These are phyloP conservation scores for Ceratocystiopsis minuta DNA, from an alignment of 2,329 filamentous ascomycete species.

Conservation along the genomic window DNA sequence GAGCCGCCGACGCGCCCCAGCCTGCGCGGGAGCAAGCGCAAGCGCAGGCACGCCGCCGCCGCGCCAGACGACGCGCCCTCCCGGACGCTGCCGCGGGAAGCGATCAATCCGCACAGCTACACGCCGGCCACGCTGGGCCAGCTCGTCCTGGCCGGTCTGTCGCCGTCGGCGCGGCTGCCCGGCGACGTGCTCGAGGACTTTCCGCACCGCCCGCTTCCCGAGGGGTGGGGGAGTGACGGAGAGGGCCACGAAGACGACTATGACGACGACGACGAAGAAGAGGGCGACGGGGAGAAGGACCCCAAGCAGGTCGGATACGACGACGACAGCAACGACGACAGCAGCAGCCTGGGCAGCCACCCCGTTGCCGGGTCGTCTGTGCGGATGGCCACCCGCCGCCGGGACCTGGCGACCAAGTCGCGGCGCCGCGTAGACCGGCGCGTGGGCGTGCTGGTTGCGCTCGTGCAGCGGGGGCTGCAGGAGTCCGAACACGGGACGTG, in stretches of 20 bases:
- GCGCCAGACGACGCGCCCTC: conserved; percentile 6
- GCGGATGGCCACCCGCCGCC: conserved; percentile 4
- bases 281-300: not conserved
- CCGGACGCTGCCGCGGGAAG: conserved; percentile 14
- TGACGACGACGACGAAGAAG: conserved; percentile 6
- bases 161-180: conserved; percentile 26
- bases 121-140: conserved; percentile 32
- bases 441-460: conserved; percentile 46
- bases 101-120: conserved; percentile 39
- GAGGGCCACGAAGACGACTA: conserved; percentile 6
- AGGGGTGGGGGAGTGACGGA: not conserved
- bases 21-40: conserved; percentile 16
- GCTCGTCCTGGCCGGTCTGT: conserved; percentile 33
- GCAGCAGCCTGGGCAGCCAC: not conserved
- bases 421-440: conserved; percentile 24
- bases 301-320: too few relatives aligned
- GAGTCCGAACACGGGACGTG: conserved; percentile 7
- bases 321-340: not conserved
- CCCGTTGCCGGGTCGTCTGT: not conserved
- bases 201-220: conserved; percentile 29
- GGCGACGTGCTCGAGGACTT: conserved; percentile 23
- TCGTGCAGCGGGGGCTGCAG: conserved; percentile 56
- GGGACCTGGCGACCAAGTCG: conserved; percentile 18
- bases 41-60: conserved; percentile 11
- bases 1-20: conserved; percentile 8